Base-by-base conservation (phyloP, 208 protist genomes). In the Leptomonas seymouri region DNA sequence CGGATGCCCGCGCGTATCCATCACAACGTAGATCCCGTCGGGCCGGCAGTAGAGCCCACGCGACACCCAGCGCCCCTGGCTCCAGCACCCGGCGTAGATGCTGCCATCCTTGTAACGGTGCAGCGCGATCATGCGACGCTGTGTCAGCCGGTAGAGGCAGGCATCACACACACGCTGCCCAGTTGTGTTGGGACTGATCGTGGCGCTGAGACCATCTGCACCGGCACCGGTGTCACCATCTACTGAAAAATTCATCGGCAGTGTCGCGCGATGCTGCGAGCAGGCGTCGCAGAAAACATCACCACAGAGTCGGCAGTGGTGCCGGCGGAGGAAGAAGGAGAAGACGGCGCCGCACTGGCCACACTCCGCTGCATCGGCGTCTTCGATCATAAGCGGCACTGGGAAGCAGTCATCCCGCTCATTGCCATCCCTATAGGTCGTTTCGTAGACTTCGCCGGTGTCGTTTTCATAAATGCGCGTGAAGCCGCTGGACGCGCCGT, bases 231-330 rank as follows among this genome's bases (percentile, higher is more conserved):
- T 76, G 50, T 64, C 61, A 28, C 49, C 71, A 23, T 75, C 49
- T 11, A 51, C 56, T 21, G 81, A 81, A 67, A 94, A 91, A 67
- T 91, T 88, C 4, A 60, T 11, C 5, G 91, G 91, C 62, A 97
- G 70, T 11, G 73, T 56, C 0, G 88, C 90, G 4, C 89, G 80
- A 48, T 77, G 69, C 63, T 86, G 77, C 15, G 90, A 81, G 82
- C 96, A 98, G n/a, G 74, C 61, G 57, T 93, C 86, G 70, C 96
- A 98, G 62, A 95, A 91, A 12, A 98, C 77, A 18, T 91, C 66
- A 2, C 97, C 97, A 74, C 97, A 98, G 25, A 97, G 65, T 27
- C 97, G 89, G 78, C 97, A 98, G 74, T 98, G 96, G 72, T 96
- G 91, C 7, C 90, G 87, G 16, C 91, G 86, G 2, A 89, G 74